Conservation (phyloP, 2,329 filamentous ascomycete genomes). For the Aspergillus tanneri region DNA sequence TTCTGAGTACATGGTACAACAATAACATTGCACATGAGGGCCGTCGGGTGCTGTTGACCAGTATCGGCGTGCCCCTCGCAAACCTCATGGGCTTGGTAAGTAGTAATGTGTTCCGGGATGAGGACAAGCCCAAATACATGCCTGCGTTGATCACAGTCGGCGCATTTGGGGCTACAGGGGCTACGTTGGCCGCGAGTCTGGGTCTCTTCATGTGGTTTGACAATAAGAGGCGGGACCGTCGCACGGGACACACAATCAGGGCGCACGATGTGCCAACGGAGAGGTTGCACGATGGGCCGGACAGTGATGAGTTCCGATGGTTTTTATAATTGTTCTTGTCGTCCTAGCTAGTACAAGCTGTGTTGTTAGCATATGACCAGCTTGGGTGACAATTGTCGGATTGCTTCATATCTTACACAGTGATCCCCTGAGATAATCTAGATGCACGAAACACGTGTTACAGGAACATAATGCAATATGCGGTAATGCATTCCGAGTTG, state of each 20-base stretch:
- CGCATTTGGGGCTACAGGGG: constrained; percentile 56
- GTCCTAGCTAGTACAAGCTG: too few species aligned
- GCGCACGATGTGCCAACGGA: constrained; percentile 60
- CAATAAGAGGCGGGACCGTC: constrained; percentile 60
- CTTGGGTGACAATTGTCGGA: too few species aligned
- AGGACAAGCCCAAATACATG: constrained; percentile 66
- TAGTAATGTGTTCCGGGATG: constrained; percentile 64
- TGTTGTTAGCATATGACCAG: too few species aligned
- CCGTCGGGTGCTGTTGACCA: constrained; percentile 67
- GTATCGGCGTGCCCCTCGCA: constrained; percentile 69
- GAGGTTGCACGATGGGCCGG: constrained; percentile 55
- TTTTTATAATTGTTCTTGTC: constrained; percentile 47
- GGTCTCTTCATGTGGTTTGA: constrained; percentile 65
- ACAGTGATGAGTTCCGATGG: constrained; percentile 57
- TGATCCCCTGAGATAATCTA: too few species aligned
- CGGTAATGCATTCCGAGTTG: too few species aligned
- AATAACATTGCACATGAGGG: constrained; percentile 80
- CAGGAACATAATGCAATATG: too few species aligned
- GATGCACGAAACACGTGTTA: too few species aligned
- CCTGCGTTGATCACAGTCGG: constrained; percentile 62
- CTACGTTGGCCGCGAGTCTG: constrained; percentile 55
- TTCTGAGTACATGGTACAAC: constrained; percentile 70
- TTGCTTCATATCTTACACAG: too few species aligned
- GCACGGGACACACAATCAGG: constrained; percentile 55
- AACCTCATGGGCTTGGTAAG: constrained; percentile 74